Evolutionary conservation across 352 stramenopile genomes (phyloP), one percentile per base, ranked within the genome.

Genomic region (Halophytophthora batemanensis): DNA sequence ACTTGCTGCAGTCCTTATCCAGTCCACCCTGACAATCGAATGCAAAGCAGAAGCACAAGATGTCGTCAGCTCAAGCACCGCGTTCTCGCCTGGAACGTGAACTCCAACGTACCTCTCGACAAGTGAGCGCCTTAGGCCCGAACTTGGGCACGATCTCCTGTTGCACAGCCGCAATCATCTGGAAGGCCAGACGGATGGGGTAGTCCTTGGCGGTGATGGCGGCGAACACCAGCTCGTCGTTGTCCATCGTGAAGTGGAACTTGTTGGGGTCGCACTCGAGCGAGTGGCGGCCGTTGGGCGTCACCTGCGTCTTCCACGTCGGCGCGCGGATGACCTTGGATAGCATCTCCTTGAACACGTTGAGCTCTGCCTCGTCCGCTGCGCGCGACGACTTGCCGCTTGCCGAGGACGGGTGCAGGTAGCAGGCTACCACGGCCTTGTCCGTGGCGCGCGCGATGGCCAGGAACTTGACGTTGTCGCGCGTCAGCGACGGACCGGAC

Each of bases 181-280:
- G 80, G 50, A 93, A 93, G 29, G 82, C 81, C 23, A 93, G 51
- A 12, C 82, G 77, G 42, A 93, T 89, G 38, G 82, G 82, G 48
- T 93, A 93, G 47, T 90, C 78, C 50, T 89, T 87, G 54, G 72
- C 62, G 5, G 79, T 91, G 59, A 92, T 90, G 39, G 73, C 77
- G 12, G 74, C 76, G 43, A 92, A 91, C 57, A 92, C 81, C 34
- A 92, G 74, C 60, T 94, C 79, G 53, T 92, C 79, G 57, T 91
- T 91, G 76, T 91, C 79, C 82, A 94, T 91, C 13, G 77, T 92
- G 56, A 92, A 92, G 59, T 94, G 81, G 59, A 92, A 92, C 66
- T 94, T 94, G 66, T 92, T 92, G 12, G 77, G 79, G 50, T 92
- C 79, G 56, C 83, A 92, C 45, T 94, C 81, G 46, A 94, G 77